Evolutionary conservation across 352 stramenopile species (phyloP).

Genomic region (Globisporangium nodosum): DNA sequence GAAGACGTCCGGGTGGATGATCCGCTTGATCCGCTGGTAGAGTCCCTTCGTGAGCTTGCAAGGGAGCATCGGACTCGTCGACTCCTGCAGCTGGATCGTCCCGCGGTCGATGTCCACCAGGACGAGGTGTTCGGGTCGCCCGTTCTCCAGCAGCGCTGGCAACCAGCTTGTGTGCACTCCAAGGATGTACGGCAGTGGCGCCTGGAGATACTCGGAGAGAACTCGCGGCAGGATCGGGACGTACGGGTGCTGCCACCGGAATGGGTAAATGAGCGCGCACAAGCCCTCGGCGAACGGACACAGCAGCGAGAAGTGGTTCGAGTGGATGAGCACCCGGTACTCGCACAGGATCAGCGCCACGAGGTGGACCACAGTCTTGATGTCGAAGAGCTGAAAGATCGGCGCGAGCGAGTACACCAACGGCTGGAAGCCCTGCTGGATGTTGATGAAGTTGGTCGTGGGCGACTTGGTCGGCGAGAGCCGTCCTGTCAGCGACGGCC

Average conservation of each 20-base stretch:
- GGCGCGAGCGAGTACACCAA: slow-evolving; percentile 61
- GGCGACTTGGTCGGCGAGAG: slow-evolving; percentile 37
- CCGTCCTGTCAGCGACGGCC: slow-evolving; percentile 7
- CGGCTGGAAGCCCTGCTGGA: slow-evolving; percentile 53
- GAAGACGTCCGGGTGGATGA: slow-evolving; percentile 42
- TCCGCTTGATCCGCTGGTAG: slow-evolving; percentile 37
- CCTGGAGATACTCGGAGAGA: slow-evolving; percentile 80
- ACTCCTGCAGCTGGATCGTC: slow-evolving; percentile 51
- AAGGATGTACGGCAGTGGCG: slow-evolving; percentile 77
- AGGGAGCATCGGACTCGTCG: slow-evolving; percentile 49
- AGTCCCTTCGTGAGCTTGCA: slow-evolving; percentile 41
- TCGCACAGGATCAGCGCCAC: slow-evolving; percentile 67
- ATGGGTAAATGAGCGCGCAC: slow-evolving; percentile 79
- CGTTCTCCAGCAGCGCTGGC: slow-evolving; percentile 50
- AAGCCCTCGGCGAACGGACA: slow-evolving; percentile 68
- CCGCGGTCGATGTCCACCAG: slow-evolving; percentile 75
- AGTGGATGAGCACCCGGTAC: slow-evolving; percentile 77
- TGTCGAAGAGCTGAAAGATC: slow-evolving; percentile 71
- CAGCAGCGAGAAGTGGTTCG: slow-evolving; percentile 64
- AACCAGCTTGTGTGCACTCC: slow-evolving; percentile 75
- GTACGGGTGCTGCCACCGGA: slow-evolving; percentile 84
- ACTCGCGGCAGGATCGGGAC: slow-evolving; percentile 76
- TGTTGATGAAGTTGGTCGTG: slow-evolving; percentile 37
- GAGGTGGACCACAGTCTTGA: slow-evolving; percentile 69
- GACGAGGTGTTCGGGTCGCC: slow-evolving; percentile 76